Evolutionary conservation across 176 grass and related monocot species (phyloP), one percentile per base, ranked within the genome.

Genomic region (Bothriochloa decipiens): DNA sequence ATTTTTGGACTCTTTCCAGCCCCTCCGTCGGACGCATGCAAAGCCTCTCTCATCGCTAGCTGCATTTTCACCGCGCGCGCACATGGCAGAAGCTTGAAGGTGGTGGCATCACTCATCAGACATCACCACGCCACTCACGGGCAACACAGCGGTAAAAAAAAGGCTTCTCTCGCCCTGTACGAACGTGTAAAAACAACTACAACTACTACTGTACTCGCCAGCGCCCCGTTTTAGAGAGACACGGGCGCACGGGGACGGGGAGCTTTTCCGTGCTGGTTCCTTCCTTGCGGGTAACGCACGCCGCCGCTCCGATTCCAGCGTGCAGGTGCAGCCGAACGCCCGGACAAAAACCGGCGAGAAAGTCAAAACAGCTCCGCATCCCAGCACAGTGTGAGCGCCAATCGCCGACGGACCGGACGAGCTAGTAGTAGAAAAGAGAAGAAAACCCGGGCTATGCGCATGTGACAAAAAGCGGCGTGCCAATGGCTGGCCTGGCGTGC

Each of bases 41-140:
- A 61, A 16, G 57, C 11, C 49, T 75, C 23, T 40, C 17, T 29
- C 20, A 39, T 15, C 20, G 8, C 41, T 2, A 1, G 42, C 58
- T 33, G 9, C 62, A 60, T 76, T 87, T 87, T 62, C 71, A 60
- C 71, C 71, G 47, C 8, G 47, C 79, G 82, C 37, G 23, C 60
- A 63, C 77, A 53, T 82, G 63, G 49, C 60, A 15, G 7, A 36
- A 41, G 40, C 35, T 5, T 29, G 43, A 39, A 13, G 49, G 33
- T 33, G 49, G 33, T 33, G 29, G 29, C 47, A 45, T 2, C 42
- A 42, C 40, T 42, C 40, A 41, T 41, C 40, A 12, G 42, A 10
- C 70, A 74, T 75, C 78, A 52, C 7, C 70, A 23, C 43, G 2
- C 16, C 70, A 23, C 43, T 75, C 70, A 81, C 85, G 62, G 78